These are phyloP conservation scores for Xylaria sp. DNA, from an alignment of 2,329 filamentous ascomycete species.

Conservation along the genomic window DNA sequence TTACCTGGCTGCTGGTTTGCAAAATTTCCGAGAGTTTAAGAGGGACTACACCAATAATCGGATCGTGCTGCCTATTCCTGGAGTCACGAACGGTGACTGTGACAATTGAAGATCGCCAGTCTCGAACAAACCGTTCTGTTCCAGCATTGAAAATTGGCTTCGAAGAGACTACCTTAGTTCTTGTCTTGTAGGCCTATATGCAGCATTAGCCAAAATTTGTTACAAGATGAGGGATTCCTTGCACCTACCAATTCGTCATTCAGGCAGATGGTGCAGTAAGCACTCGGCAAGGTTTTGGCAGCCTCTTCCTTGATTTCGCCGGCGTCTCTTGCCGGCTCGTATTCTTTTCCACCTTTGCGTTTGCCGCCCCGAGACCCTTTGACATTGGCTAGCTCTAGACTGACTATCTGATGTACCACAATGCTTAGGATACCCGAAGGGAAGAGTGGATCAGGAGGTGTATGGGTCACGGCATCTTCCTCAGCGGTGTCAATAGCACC, in stretches of 20 bases:
- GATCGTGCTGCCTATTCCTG: conserved; percentile 90
- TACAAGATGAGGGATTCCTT: background rate
- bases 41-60: conserved; percentile 90
- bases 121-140: conserved; percentile 89
- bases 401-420: conserved; percentile 93
- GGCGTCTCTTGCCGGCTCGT: conserved; percentile 84
- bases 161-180: conserved; percentile 90
- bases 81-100: conserved; percentile 90
- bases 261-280: conserved; percentile 90
- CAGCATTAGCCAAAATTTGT: conserved; percentile 31
- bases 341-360: conserved; percentile 80
- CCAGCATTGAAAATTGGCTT: conserved; percentile 98
- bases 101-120: conserved; percentile 89
- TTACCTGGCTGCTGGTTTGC: conserved; percentile 80
- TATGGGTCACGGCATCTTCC: conserved; percentile 87
- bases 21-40: conserved; percentile 89
- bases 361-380: conserved; percentile 81
- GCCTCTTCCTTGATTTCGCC: conserved; percentile 90
- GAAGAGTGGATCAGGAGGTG: conserved; percentile 95
- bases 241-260: conserved; percentile 80
- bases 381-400: conserved; percentile 89
- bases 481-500: conserved; percentile 76
- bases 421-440: conserved; percentile 89
- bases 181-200: conserved; percentile 80
- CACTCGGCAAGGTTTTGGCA: conserved; percentile 81